Base-by-base conservation (phyloP, 352 stramenopile species). In the Blastocystis sp. region DNA sequence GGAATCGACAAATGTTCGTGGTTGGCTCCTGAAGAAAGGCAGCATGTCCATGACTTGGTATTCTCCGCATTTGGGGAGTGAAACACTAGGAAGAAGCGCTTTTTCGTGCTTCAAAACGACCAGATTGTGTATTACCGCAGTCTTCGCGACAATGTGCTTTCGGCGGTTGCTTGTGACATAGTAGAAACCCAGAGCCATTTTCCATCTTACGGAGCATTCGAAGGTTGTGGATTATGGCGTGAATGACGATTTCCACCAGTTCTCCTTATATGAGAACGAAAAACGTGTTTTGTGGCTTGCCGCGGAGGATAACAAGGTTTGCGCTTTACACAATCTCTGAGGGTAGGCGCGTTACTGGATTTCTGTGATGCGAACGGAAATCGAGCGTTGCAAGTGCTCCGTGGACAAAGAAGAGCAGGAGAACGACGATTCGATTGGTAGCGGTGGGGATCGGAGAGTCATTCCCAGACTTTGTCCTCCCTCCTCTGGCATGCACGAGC, bases 1-100 rank as follows among this genome's bases (percentile, higher is more conserved):
- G 14, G n/a, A 69, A 54, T 52, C 74, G 0, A 68, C n/a, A 6
- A 59, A 28, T 54, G 34, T 43, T 38, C 59, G 57, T 38, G 78
- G 68, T 60, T 88, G 78, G 78, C 78, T 88, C 21, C 54, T 76
- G 21, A 88, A 88, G 62, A 88, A 88, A 52, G 38, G 17, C 3
- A 61, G 57, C 19, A 24, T 77, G n/a, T 28, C 40, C 0, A 42
- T 63, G 14, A 60, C 24, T 57, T 88, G 78, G 74, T 68, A 38
- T 3, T 14, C 3, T 38, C 66, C 57, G 57, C 11, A 19, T 38
- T 17, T 28, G 34, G 21, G 1, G 9, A 0, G 6, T 52, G 45
- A 60, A 28, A 11, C 34, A 48, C 24, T 24, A 84, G 74, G 78
- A 88, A 76, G 52, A 88, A 79, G 34, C 61, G 78, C 11, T 88